These are phyloP conservation scores for Stemphylium vesicarium DNA, from an alignment of 2,329 filamentous ascomycete genomes.

Conservation along the genomic window DNA sequence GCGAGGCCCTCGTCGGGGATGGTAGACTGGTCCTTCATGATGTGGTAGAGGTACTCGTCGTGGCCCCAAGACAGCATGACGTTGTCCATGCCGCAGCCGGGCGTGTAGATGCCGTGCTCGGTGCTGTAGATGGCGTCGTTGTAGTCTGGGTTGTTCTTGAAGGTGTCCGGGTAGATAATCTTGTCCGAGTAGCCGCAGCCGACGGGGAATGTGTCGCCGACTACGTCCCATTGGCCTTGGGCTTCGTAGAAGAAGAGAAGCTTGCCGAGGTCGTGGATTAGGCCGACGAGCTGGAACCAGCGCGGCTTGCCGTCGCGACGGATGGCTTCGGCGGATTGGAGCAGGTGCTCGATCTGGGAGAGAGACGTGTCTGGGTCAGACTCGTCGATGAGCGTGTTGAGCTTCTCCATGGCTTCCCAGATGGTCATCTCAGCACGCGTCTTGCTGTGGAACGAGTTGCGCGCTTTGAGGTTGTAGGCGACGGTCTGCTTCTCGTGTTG, in stretches of 20 bases:
- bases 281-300: conserved; percentile 80
- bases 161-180: conserved; percentile 83
- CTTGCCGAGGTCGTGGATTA: conserved; percentile 82
- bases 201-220: conserved; percentile 84
- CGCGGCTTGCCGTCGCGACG: conserved; percentile 81
- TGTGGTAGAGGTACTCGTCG: conserved; percentile 86
- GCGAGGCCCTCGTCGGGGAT: conserved; percentile 83
- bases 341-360: conserved; percentile 86
- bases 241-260: conserved; percentile 81
- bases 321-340: conserved; percentile 89
- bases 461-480: conserved; percentile 82
- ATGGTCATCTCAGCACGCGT: conserved; percentile 79
- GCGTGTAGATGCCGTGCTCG: conserved; percentile 78
- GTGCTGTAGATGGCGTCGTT: conserved; percentile 74
- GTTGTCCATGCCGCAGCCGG: conserved; percentile 82
- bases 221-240: conserved; percentile 91
- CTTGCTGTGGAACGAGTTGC: conserved; percentile 71
- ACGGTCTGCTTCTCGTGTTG: conserved; percentile 76
- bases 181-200: conserved; percentile 75
- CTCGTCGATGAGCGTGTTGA: conserved; percentile 89
- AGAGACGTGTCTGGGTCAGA: conserved; percentile 88
- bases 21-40: conserved; percentile 80
- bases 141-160: conserved; percentile 76
- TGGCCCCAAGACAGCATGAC: conserved; percentile 91
- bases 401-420: conserved; percentile 91